Percentiles rank a stretch among this genome's conserved stretches.
Conservation (phyloP, 1,284 basidiomycete genomes). For the Boletus semigastroideus region DNA sequence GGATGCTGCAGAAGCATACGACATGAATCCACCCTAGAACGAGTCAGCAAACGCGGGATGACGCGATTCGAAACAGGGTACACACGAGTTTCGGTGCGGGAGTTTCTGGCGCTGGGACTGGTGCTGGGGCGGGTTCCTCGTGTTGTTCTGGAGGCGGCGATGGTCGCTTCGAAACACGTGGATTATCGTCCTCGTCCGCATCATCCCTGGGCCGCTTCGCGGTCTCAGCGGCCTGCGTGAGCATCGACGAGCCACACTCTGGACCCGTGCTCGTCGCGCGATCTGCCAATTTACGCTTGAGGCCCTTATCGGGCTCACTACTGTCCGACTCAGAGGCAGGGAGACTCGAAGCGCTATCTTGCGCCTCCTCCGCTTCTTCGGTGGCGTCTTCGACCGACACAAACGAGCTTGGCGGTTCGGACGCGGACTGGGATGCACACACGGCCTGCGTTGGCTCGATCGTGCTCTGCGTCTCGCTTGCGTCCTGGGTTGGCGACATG, state of each 20-base stretch:
- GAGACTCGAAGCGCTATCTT: conserved; percentile 30
- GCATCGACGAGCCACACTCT: conserved; percentile 18
- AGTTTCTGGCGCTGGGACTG: conserved; percentile 19
- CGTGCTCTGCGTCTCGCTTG: conserved; percentile 11
- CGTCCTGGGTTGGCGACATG: conserved; percentile 8
- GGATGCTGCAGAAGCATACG: conserved; percentile 67
- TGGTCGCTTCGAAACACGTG: conserved; percentile 59
- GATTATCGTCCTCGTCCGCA: conserved; percentile 33
- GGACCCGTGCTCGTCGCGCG: conserved; percentile 40
- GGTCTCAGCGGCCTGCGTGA: conserved; percentile 17
- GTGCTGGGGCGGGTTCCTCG: conserved; percentile 25
- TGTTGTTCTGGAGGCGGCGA: conserved; percentile 65
- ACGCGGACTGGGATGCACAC: conserved; percentile 9
- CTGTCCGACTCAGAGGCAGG: conserved; percentile 33
- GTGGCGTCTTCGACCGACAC: conserved; percentile 22
- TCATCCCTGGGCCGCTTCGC: conserved; percentile 37
- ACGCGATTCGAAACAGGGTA: conserved; percentile 10
- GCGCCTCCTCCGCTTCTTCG: conserved; percentile 23
- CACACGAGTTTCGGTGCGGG: conserved; percentile 50
- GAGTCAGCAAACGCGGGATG: conserved; percentile 9
- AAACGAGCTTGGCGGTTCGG: conserved; percentile 18
- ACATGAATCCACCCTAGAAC: conserved; percentile 64
- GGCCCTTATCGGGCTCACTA: conserved; percentile 52
- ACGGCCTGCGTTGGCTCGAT: conserved; percentile 16
- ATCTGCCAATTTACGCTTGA: conserved; percentile 63